These are phyloP conservation scores for Trametes sp. DNA, from an alignment of 1,284 basidiomycete genomes.

Conservation along the genomic window DNA sequence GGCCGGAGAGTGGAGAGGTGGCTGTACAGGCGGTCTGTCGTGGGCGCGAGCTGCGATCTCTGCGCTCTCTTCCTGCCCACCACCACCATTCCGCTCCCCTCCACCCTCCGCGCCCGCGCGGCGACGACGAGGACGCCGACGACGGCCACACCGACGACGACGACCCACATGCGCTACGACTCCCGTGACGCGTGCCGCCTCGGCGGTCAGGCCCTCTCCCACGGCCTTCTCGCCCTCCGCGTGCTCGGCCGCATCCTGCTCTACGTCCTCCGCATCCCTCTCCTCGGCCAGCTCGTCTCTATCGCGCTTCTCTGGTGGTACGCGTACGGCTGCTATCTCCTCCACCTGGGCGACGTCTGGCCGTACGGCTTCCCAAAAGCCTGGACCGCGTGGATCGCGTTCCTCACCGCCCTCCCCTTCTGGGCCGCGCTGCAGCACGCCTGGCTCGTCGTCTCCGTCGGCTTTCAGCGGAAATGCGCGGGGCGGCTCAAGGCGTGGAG, in stretches of 20 bases:
- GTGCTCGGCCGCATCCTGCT: slow-evolving; percentile 7
- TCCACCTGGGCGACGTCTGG: slow-evolving; percentile 27
- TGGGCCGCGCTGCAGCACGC: slow-evolving; percentile 32
- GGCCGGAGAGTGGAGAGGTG: neutral
- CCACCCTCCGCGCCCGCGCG: slow-evolving; percentile 2
- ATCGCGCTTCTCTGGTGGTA: slow-evolving; percentile 29
- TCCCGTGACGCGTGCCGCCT: neutral
- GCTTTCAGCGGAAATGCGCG: slow-evolving; percentile 9
- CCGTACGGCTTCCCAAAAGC: slow-evolving; percentile 30
- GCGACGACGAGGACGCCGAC: neutral
- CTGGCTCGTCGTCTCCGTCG: slow-evolving; percentile 23
- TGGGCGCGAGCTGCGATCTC: neutral
- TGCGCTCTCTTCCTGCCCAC: neutral
- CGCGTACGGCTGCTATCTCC: slow-evolving; percentile 16
- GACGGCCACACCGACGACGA: neutral
- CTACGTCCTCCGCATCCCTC: slow-evolving; percentile 19
- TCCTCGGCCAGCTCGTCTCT: slow-evolving; percentile 24
- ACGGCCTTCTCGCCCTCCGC: slow-evolving; percentile 6
- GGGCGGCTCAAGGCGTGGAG: slow-evolving; percentile 10
- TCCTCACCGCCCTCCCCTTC: slow-evolving; percentile 29
- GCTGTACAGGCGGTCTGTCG: neutral
- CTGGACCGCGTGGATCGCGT: slow-evolving; percentile 33
- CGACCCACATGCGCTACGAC: neutral
- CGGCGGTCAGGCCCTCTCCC: slow-evolving; percentile 9
- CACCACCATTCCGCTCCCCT: neutral